Evolutionary conservation across 768 basidiomycete genomes (phyloP), one percentile per base, ranked within the genome.

Genomic region (Psilocybe subaeruginosa): DNA sequence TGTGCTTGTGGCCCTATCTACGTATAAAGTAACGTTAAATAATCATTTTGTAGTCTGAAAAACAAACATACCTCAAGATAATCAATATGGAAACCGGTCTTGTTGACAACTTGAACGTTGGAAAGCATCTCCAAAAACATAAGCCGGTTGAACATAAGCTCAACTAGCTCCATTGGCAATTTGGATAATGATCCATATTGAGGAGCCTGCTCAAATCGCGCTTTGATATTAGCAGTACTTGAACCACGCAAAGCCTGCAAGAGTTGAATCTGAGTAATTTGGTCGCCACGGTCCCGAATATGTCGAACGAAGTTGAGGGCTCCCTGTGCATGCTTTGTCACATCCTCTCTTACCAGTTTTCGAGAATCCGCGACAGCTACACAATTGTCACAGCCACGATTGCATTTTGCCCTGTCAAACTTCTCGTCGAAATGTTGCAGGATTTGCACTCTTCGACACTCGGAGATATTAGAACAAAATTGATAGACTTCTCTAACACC

Each of bases 361-460:
- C 79, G 76, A 33, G 78, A 77, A 54, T 82, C 77, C 9, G 51
- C 14, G 8, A 50, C 8, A 7, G 49, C 49, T 46, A 82, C 74
- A 70, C 97, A 99, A 64, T 93, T 95, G 72, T 99, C 92, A 73
- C 97, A 99, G 3, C 82, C 80, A 43, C 80, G 77, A 39, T 82
- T 73, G 69, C 97, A 99, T 14, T 85, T 65, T 27, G 71, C 76
- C 33, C 82, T 76, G 61, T 89, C 82, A 74, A 98, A 98, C 8
- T 78, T 77, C 71, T 99, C 93, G 63, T 86, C 87, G 67, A 97
- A 99, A 73, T 93, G 92, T n/a, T 83, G 82, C 16, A 99, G 84
- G n/a, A 98, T 78, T 66, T 93, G 92, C 4, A 85, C 81, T 2
- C 97, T 89, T 12, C 97, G 88, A 69, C 97, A 99, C 65, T 92